phyloP scores from a whole-genome alignment of 2,329 filamentous ascomycete genomes.

The Hyphodiscus sp. region DNA sequence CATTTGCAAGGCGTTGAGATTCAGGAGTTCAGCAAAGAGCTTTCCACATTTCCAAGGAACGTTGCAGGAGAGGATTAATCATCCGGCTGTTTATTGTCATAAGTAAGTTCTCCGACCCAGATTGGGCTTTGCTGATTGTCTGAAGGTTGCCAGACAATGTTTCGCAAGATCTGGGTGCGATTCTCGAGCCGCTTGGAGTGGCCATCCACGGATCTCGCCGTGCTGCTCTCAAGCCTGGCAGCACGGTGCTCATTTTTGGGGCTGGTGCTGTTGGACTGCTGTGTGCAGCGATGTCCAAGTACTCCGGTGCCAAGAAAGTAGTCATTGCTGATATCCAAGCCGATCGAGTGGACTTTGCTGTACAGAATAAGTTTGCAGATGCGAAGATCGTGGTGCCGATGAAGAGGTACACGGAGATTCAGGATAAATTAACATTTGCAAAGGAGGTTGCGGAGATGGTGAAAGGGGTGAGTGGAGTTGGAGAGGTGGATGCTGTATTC shows the following conservation, averaged over 20 bases:
- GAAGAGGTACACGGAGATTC: slow-evolving; percentile 24
- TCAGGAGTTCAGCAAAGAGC: slow-evolving; percentile 31
- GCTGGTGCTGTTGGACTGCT: slow-evolving; percentile 84
- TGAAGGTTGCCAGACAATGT: slow-evolving; percentile 53
- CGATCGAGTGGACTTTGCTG: slow-evolving; percentile 75
- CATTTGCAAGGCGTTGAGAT: slow-evolving; percentile 61
- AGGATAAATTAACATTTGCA: slow-evolving; percentile 32
- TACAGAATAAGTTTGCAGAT: slow-evolving; percentile 28
- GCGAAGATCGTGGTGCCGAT: slow-evolving; percentile 27
- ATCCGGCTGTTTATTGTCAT: slow-evolving; percentile 93
- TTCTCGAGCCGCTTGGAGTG: slow-evolving; percentile 86
- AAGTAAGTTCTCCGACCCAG: slow-evolving; percentile 41
- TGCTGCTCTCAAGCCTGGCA: slow-evolving; percentile 70
- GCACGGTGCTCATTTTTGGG: slow-evolving; percentile 82
- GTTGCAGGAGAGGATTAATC: slow-evolving; percentile 55
- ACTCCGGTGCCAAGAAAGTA: slow-evolving; percentile 79
- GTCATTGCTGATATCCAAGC: slow-evolving; percentile 94
- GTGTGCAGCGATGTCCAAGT: slow-evolving; percentile 35
- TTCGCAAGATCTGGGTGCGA: slow-evolving; percentile 81
- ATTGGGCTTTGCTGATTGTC: slow-evolving; percentile 3
- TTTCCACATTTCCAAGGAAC: slow-evolving; percentile 32
- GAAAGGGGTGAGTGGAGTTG: slow-evolving; percentile 48
- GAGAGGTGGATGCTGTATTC: slow-evolving; percentile 60
- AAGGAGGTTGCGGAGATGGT: slow-evolving; percentile 26
- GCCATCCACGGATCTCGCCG: slow-evolving; percentile 83